Evolutionary conservation across 441 rosid species (phyloP).

Genomic region (Erysimum cheiri): DNA sequence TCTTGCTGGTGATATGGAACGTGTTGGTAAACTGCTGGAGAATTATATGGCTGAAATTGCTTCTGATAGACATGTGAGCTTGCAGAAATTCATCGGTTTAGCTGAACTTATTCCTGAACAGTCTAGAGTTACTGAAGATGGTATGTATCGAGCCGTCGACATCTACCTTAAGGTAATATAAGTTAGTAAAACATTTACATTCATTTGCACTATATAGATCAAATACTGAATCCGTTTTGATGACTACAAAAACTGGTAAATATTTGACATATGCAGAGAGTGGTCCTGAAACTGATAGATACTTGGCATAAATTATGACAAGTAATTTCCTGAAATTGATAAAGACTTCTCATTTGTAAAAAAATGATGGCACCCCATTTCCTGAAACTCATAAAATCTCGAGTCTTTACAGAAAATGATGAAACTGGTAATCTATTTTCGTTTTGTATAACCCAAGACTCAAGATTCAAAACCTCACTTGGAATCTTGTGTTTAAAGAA

Average conservation of each 20-base stretch:
- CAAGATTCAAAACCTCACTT: not conserved
- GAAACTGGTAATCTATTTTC: too few relatives aligned
- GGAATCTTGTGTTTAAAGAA: not conserved
- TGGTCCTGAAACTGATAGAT: not conserved
- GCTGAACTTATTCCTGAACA: constrained; percentile 72
- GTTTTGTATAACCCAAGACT: not conserved
- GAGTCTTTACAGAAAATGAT: not conserved
- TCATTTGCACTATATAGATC: constrained; percentile 1
- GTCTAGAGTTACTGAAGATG: constrained; percentile 70
- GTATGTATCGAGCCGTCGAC: constrained; percentile 71
- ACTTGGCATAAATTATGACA: not conserved
- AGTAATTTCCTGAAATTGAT: not conserved
- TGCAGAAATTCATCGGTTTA: constrained; percentile 54
- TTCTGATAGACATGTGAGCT: constrained; percentile 58
- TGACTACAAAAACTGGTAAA: not conserved
- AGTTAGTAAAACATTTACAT: not conserved
- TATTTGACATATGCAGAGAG: not conserved
- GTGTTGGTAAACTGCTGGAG: constrained; percentile 73
- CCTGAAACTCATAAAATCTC: not conserved
- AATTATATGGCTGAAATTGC: constrained; percentile 72
- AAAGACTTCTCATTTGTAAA: not conserved
- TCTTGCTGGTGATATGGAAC: constrained; percentile 54
- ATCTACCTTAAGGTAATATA: constrained; percentile 70
- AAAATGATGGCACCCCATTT: not conserved
- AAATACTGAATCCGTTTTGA: not conserved